Percentiles rank a stretch among this genome's conserved stretches.
Evolutionary conservation across 495 filamentous ascomycete genomes (phyloP).

Genomic region (Astrothelium macrocarpum): DNA sequence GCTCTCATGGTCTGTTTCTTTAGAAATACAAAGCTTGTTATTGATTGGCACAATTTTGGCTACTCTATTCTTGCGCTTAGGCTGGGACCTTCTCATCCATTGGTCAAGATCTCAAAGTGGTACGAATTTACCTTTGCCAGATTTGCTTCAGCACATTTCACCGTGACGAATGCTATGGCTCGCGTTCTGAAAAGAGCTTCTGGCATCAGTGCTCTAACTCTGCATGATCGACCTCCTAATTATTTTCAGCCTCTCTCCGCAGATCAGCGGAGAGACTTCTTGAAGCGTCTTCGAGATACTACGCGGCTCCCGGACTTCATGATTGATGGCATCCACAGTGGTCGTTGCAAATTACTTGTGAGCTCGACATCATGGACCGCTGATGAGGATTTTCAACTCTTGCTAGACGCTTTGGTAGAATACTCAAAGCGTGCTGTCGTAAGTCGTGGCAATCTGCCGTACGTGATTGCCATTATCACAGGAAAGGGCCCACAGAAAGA

Average conservation of each 20-base stretch:
- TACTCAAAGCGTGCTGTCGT: conserved; percentile 46
- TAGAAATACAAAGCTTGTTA: conserved; percentile 70
- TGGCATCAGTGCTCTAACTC: conserved; percentile 46
- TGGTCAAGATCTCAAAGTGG: conserved; percentile 62
- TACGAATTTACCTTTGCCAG: conserved; percentile 68
- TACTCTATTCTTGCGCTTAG: conserved; percentile 84
- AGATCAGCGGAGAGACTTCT: conserved; percentile 45
- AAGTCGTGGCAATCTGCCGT: conserved; percentile 37
- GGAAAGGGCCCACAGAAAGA: conserved; percentile 81
- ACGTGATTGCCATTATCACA: conserved; percentile 79
- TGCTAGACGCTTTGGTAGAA: conserved; percentile 70
- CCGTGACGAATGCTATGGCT: conserved; percentile 83
- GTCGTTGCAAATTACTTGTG: conserved; percentile 52
- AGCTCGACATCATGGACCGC: conserved; percentile 94
- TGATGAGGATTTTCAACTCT: conserved; percentile 86
- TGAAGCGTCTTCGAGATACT: conserved; percentile 51
- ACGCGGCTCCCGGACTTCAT: conserved; percentile 31
- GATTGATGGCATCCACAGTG: conserved; percentile 6
- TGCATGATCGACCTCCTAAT: conserved; percentile 80
- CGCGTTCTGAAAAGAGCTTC: conserved; percentile 56
- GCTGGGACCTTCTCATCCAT: conserved; percentile 51
- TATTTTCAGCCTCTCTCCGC: conserved; percentile 64
- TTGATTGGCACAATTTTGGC: conserved; percentile 99
- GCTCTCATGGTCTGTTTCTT: conserved; percentile 62
- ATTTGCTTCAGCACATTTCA: conserved; percentile 63